Conservation (phyloP, 2,329 filamentous ascomycete species). For the Aplosporella prunicola region DNA sequence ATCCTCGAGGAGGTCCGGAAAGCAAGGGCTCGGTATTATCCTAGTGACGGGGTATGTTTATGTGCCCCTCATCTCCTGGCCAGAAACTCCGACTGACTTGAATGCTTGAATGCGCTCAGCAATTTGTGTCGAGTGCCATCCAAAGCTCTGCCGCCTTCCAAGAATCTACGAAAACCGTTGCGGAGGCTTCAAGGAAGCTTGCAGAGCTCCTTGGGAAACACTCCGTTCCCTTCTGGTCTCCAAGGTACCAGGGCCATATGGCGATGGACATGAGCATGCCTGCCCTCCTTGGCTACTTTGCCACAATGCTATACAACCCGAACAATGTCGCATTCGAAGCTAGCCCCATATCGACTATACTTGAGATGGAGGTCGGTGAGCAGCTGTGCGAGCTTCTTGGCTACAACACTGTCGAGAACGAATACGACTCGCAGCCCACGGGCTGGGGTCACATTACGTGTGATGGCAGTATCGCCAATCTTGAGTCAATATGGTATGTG, state of each 20-base stretch:
- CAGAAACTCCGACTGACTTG: neutral
- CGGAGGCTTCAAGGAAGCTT: conserved; percentile 26
- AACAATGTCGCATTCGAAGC: conserved; percentile 42
- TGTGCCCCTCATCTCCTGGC: neutral
- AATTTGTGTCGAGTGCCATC: conserved; percentile 30
- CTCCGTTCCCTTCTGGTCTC: conserved; percentile 40
- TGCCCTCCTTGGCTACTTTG: conserved; percentile 37
- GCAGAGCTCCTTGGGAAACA: conserved; percentile 33
- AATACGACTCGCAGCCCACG: conserved; percentile 14
- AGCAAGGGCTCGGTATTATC: conserved; percentile 28
- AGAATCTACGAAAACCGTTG: conserved; percentile 25
- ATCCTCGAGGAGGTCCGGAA: conserved; percentile 31
- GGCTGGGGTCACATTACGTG: conserved; percentile 40
- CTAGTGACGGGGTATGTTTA: conserved; percentile 27
- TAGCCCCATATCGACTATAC: conserved; percentile 36
- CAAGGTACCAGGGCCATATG: conserved; percentile 42
- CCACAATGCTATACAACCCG: conserved; percentile 43
- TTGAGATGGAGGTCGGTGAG: conserved; percentile 37
- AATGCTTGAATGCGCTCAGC: conserved; percentile 10
- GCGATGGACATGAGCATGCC: conserved; percentile 35
- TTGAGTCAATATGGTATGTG: conserved; percentile 39
- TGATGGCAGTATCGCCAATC: conserved; percentile 39
- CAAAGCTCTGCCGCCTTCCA: conserved; percentile 28
- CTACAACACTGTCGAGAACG: conserved; percentile 28
- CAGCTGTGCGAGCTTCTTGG: conserved; percentile 40